phyloP scores from a whole-genome alignment of 2,329 filamentous ascomycete species.

The Penicillium sp. region DNA sequence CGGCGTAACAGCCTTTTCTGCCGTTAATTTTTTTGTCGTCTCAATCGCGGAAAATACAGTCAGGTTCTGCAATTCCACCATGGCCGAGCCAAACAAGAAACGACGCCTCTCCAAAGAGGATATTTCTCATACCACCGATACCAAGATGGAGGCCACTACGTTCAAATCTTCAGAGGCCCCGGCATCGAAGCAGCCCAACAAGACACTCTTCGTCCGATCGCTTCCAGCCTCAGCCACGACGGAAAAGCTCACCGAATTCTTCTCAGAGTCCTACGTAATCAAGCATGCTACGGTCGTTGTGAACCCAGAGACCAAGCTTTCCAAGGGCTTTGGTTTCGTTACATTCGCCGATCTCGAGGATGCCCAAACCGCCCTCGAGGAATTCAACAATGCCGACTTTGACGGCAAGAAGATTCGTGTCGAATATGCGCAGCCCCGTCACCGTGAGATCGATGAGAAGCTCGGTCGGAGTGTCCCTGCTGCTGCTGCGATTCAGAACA shows the following conservation, averaged over 20 bases:
- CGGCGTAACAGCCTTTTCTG: slow-evolving; percentile 32
- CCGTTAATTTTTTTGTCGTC: slow-evolving; percentile 35
- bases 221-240: slow-evolving; percentile 76
- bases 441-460: slow-evolving; percentile 64
- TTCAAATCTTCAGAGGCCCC: slow-evolving; percentile 22
- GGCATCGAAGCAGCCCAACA: slow-evolving; percentile 42
- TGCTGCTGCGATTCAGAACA: slow-evolving; percentile 37
- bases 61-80: slow-evolving; percentile 19
- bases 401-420: slow-evolving; percentile 81
- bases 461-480: slow-evolving; percentile 44
- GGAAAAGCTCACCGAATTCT: slow-evolving; percentile 81
- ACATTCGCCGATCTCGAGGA: slow-evolving; percentile 95
- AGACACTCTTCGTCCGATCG: slow-evolving; percentile 87
- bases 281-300: slow-evolving; percentile 94
- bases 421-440: slow-evolving; percentile 83
- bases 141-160: slow-evolving; percentile 24
- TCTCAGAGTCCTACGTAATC: slow-evolving; percentile 90
- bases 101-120: slow-evolving; percentile 36
- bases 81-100: slow-evolving; percentile 40
- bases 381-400: slow-evolving; percentile 76
- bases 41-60: slow-evolving; percentile 17
- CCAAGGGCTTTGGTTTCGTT: slow-evolving; percentile 93
- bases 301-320: slow-evolving; percentile 82
- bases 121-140: slow-evolving; percentile 18
- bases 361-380: slow-evolving; percentile 74